These are phyloP conservation scores for Cercospora sp. DNA, from an alignment of 2,329 filamentous ascomycete genomes.

Conservation along the genomic window DNA sequence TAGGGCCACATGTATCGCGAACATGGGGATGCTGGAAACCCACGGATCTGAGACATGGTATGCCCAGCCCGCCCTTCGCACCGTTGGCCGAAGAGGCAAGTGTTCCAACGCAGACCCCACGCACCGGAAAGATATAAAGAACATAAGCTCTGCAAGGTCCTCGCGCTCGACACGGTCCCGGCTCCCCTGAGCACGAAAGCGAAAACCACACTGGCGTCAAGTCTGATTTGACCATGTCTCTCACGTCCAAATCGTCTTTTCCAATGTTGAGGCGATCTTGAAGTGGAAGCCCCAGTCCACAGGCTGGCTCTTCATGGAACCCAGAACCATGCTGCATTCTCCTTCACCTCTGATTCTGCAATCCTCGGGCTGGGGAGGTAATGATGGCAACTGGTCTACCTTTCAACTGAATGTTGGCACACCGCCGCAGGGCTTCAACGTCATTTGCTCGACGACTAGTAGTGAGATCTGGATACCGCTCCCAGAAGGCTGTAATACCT, in stretches of 20 bases:
- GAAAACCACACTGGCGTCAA: neutral
- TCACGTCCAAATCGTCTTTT: neutral
- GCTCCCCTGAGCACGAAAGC: neutral
- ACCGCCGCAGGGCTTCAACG: slow-evolving; percentile 11
- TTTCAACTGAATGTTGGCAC: slow-evolving; percentile 15
- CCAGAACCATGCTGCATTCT: neutral
- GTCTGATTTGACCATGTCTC: neutral
- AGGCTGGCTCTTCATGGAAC: neutral
- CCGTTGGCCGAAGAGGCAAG: neutral
- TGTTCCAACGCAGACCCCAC: neutral
- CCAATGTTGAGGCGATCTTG: neutral
- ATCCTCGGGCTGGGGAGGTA: slow-evolving; percentile 13
- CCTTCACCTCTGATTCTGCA: neutral
- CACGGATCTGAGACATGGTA: neutral
- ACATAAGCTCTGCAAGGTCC: neutral
- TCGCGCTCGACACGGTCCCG: neutral
- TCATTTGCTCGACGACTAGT: slow-evolving; percentile 10
- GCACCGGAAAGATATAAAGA: neutral
- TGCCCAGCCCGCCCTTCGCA: neutral
- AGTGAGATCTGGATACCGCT: slow-evolving; percentile 17
- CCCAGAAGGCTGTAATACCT: slow-evolving; percentile 10
- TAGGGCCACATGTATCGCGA: neutral
- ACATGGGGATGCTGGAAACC: neutral
- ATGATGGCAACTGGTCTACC: slow-evolving; percentile 24
- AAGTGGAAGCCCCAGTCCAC: neutral